Percentiles rank a stretch among this genome's conserved stretches.
Conservation (phyloP, 1,284 basidiomycete species). For the Cystobasidium sp. region DNA sequence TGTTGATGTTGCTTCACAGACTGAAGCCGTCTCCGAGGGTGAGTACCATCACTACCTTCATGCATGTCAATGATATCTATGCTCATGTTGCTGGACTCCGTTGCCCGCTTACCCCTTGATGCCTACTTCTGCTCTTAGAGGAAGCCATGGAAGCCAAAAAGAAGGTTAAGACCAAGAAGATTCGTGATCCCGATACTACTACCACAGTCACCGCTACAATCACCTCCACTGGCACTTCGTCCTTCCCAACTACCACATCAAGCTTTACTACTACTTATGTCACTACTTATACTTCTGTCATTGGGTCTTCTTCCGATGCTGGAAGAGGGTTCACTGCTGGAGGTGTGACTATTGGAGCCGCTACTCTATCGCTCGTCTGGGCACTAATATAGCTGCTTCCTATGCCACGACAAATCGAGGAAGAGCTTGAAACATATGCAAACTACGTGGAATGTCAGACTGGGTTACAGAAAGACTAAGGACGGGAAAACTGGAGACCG, state of each 20-base stretch:
- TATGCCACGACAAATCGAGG: too few relatives aligned
- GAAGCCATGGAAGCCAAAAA: neutral
- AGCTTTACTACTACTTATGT: constrained; percentile 16
- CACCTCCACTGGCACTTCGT: neutral
- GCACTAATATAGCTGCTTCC: too few relatives aligned
- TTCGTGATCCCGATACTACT: neutral
- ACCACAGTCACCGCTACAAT: neutral
- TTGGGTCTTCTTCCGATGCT: too few relatives aligned
- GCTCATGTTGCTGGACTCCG: too few relatives aligned
- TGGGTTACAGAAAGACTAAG: too few relatives aligned
- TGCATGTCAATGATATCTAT: too few relatives aligned
- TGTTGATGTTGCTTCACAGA: too few relatives aligned
- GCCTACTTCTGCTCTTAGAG: neutral
- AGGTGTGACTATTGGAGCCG: neutral
- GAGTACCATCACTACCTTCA: too few relatives aligned
- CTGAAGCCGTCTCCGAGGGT: too few relatives aligned
- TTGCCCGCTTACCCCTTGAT: neutral
- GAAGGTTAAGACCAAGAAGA: neutral
- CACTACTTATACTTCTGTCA: constrained; percentile 9
- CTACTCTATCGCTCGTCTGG: neutral
- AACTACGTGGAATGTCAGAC: too few relatives aligned
- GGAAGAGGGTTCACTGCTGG: neutral
- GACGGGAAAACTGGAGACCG: too few relatives aligned
- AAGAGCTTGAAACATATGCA: too few relatives aligned
- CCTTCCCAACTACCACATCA: neutral